Evolutionary conservation across 805 yeast species (phyloP), one percentile per base, ranked within the genome.

Genomic region (Zygotorulaspora florentina): DNA sequence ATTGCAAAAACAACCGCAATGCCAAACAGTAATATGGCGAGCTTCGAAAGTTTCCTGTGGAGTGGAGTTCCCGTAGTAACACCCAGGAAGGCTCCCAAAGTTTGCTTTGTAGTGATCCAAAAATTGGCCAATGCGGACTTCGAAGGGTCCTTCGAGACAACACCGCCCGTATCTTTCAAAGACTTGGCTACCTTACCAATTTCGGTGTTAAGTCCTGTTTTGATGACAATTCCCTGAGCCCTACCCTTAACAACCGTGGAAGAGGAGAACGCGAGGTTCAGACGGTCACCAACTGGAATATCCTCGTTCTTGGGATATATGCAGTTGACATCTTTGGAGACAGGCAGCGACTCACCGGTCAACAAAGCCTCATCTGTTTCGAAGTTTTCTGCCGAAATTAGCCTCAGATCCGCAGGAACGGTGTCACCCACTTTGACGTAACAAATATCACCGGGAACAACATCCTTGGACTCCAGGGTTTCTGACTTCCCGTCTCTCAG

Each of bases 381-480:
- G 52, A 93, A 75, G 59, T 89, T 91, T 33, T 80, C 85, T 7
- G 91, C 78, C 44, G 80, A 81, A 5, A 81, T 74, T 43, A 93
- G 69, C 56, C 99, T 77, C 29, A 93, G 70, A 66, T 93, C 99
- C 0, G 99, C 99, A 1, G 99, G 99, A 39, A 93, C 80, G 47
- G 96, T 77, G 68, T 93, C 99, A 54, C 99, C 99, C 39, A 89
- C 93, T 40, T 83, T 70, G 54, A 93, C 85, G 53, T 83, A 82
- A 40, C 91, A 93, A 56, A 93, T 67, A 65, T 93, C 99, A 48
- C 99, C 99, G 2, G 98, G 97, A 10, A 93, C 99, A 46, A 93
- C 77, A 35, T 79, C 77, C 1, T 88, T 77, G 0, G 98, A 96
- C 47, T 87, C 70, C 3, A 87, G 87, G 4, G 83, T 79, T 44